Evolutionary conservation across 2,329 filamentous ascomycete genomes (phyloP), one percentile per base, ranked within the genome.

Genomic region (Penicillium sp.): DNA sequence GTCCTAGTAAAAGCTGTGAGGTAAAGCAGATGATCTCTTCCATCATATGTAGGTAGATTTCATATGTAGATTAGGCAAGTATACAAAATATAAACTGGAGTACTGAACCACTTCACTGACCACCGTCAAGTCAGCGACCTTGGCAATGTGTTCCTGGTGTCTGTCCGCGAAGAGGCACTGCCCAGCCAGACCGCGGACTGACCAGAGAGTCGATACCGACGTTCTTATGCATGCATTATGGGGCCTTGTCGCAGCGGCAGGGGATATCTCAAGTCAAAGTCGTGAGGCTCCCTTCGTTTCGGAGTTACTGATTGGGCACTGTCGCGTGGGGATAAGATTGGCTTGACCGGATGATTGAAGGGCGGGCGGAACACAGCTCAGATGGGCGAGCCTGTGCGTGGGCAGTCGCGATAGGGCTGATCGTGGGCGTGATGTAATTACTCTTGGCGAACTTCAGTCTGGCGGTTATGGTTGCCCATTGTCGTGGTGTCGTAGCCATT

Each of bases 401-500:
- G 30, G 14, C 10, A 11, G 35, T n/a, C 33, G 41, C 36, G 16
- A 19, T 31, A n/a, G 47, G 41, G 16, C 16, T 39, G 10, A 5
- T 37, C 14, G 6, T 18, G 14, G 14, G 29, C 7, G 16, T 10
- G 22, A 30, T 34, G 11, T 2, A 4, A 28, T 50, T 50, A 50
- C 41, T 36, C 30, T 30, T 27, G 30, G 30, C 10, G 39, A 4
- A 34, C 41, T 18, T 31, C 49, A 47, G 37, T 50, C 33, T 49
- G 36, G 29, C 28, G 30, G 35, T 46, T 39, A 1, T 63, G 62
- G 28, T 58, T 67, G 25, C 81, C 81, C 72, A 84, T 70, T 50
- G 76, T 76, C 6, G 71, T 72, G 3, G 82, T 86, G 66, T 95
- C 89, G 72, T 86, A 95, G 3, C 90, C 90, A 50, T 92, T 77